These are phyloP conservation scores for Eudorina sp. DNA, from an alignment of 139 green algal species.

Conservation along the genomic window DNA sequence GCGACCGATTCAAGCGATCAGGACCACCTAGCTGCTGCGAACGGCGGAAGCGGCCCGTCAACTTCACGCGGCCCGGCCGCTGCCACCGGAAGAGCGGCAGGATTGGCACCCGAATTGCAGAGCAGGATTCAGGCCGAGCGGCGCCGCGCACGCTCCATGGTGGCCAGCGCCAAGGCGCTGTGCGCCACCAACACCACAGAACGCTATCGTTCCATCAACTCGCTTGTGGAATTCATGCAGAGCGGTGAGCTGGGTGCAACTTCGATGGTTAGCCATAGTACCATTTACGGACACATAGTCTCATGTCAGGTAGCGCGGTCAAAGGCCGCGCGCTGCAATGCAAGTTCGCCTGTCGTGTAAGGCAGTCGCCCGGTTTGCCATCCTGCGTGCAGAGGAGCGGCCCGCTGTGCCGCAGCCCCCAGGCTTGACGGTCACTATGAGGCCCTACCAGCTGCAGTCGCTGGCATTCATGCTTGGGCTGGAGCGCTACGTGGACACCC, in stretches of 20 bases:
- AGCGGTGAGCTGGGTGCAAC: neutral
- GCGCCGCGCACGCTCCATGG: neutral
- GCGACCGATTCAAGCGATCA: neutral
- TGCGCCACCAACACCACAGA: neutral
- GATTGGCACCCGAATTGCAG: neutral
- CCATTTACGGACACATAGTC: neutral
- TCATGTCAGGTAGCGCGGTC: neutral
- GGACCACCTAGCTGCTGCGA: neutral
- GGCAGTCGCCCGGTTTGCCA: too few relatives aligned
- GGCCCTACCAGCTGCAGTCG: slow-evolving; percentile 81
- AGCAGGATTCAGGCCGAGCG: neutral
- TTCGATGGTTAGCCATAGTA: neutral
- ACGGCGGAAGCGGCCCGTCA: neutral
- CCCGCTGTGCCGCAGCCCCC: slow-evolving; percentile 61
- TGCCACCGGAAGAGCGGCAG: neutral
- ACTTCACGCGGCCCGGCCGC: neutral
- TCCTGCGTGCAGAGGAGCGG: slow-evolving; percentile 51
- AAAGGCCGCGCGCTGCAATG: too few relatives aligned
- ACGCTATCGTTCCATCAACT: neutral
- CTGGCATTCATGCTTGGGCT: slow-evolving; percentile 80
- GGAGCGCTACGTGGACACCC: slow-evolving; percentile 52
- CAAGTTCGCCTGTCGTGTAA: too few relatives aligned
- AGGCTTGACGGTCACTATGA: slow-evolving; percentile 69
- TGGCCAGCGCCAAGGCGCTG: neutral
- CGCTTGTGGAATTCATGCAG: slow-evolving; percentile 30